These are phyloP conservation scores for Obelidium mucronatum DNA, from an alignment of 192 early-diverging fungal genomes.

Conservation along the genomic window DNA sequence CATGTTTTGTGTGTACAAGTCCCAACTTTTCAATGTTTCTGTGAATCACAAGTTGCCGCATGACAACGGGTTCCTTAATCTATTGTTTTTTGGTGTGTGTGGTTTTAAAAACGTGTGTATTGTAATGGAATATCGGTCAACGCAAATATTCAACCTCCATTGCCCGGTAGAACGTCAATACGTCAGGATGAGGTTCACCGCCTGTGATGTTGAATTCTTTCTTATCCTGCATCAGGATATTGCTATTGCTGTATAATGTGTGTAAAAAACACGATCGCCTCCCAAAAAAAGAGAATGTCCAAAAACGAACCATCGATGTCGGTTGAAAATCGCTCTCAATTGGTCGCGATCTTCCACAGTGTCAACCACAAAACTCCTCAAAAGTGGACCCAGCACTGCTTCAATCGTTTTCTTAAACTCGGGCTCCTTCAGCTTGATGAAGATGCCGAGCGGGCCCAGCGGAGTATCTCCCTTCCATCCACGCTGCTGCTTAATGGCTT, in stretches of 20 bases:
- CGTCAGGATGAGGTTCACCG: not conserved
- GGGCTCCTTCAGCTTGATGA: slow-evolving; percentile 42
- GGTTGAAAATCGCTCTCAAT: not conserved
- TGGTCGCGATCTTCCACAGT: slow-evolving; percentile 34
- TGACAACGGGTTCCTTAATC: slow-evolving; percentile 37
- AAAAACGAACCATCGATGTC: not conserved
- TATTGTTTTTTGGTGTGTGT: too few species aligned
- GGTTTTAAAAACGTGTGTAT: not conserved
- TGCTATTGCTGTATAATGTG: not conserved
- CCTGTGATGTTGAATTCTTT: not conserved
- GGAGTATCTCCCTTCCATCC: slow-evolving; percentile 77
- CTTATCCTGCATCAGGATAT: slow-evolving; percentile 17
- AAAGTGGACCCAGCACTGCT: slow-evolving; percentile 34
- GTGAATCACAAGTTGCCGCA: slow-evolving; percentile 45
- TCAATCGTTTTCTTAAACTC: slow-evolving; percentile 44
- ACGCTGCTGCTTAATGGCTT: slow-evolving; percentile 69
- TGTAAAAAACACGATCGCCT: not conserved
- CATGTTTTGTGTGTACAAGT: slow-evolving; percentile 44
- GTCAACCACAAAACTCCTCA: slow-evolving; percentile 49
- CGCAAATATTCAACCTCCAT: slow-evolving; percentile 11
- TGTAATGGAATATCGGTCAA: not conserved
- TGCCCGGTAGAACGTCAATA: slow-evolving; percentile 37
- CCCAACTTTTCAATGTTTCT: slow-evolving; percentile 48
- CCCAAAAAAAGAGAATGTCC: not conserved
- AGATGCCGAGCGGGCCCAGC: slow-evolving; percentile 59